Base-by-base conservation (phyloP, 192 early-diverging fungal species). In the Coemansia furcata region DNA sequence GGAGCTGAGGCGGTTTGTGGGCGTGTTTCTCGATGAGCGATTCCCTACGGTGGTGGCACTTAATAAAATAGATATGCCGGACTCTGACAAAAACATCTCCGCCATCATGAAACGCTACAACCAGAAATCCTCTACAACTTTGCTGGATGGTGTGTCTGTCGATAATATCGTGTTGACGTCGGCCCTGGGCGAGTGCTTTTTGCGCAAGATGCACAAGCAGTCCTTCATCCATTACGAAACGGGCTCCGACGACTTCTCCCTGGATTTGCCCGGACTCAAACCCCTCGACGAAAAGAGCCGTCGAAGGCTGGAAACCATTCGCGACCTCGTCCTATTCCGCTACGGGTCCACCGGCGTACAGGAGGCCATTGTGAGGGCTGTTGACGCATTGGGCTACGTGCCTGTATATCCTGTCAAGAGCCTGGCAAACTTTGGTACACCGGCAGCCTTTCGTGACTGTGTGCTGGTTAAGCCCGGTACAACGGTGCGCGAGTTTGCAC, bases 11-110 rank as follows among this genome's bases (percentile, higher is more conserved):
- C 73, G 62, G 37, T 76, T 94, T 49, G 90, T 94, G 4, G 70
- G 82, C 33, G 84, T 68, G 21, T 94, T 94, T 68, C 63, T 94
- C 63, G 88, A 92, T 40, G 85, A 85, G 62, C 85, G 92, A 10
- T 94, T 94, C 64, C 93, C 93, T 11, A 94, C 92, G 0, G 68
- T 94, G 47, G 86, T 94, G 39, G 90, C 92, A 4, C 77, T 94
- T 35, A 94, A 94, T 82, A 94, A 94, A 63, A 93, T 94, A 42
- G 93, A 94, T 65, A 84, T 92, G 67, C 87, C 93, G 1, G 93
- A 94, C 46, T 78, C 90, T 1, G 92, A 91, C 72, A 91, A 90
- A 71, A 93, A 94, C 71, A 92, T 94, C 59, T 86, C 89, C 23
- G 81, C 87, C 33, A 93, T 94, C 35, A 82, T 87, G 69, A 70